Percentiles rank a stretch among this genome's conserved stretches.
These are phyloP conservation scores for Trichomonas gallinae DNA, from an alignment of 208 protist species.

Conservation along the genomic window DNA sequence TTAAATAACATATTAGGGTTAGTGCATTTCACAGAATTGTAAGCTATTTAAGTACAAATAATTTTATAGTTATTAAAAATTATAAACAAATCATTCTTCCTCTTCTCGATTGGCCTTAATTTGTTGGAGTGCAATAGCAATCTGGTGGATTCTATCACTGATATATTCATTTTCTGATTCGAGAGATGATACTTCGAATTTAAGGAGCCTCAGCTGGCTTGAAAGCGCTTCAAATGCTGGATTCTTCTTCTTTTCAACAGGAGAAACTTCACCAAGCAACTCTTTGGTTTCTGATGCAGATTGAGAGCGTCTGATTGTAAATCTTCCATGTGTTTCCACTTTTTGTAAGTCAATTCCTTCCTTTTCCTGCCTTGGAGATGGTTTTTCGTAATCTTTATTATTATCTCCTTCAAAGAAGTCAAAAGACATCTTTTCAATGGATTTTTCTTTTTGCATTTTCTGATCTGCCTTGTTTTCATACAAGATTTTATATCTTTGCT, in stretches of 20 bases:
- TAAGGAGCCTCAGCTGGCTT: background rate
- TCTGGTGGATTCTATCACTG: background rate
- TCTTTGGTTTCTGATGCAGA: background rate
- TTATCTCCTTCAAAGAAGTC: background rate
- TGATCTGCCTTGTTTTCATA: background rate
- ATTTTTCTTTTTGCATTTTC: background rate
- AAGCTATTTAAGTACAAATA: no score
- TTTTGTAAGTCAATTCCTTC: background rate
- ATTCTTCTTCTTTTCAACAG: background rate
- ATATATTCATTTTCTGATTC: background rate
- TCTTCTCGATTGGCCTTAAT: background rate
- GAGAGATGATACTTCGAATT: background rate
- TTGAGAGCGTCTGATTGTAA: background rate
- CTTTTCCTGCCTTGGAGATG: background rate
- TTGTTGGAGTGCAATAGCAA: background rate
- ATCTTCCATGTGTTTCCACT: background rate
- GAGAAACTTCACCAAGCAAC: background rate
- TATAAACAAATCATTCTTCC: background rate
- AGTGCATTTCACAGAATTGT: no score
- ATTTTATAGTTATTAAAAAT: no score
- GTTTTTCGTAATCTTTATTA: background rate
- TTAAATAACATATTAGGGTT: no score
- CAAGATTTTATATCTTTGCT: background rate
- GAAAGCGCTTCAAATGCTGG: background rate
- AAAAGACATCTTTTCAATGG: background rate